A percentile compares a stretch with the other conserved stretches of the same genome.
These are phyloP conservation scores for Inonotus hispidus DNA, from an alignment of 1,284 basidiomycete genomes.

Conservation along the genomic window DNA sequence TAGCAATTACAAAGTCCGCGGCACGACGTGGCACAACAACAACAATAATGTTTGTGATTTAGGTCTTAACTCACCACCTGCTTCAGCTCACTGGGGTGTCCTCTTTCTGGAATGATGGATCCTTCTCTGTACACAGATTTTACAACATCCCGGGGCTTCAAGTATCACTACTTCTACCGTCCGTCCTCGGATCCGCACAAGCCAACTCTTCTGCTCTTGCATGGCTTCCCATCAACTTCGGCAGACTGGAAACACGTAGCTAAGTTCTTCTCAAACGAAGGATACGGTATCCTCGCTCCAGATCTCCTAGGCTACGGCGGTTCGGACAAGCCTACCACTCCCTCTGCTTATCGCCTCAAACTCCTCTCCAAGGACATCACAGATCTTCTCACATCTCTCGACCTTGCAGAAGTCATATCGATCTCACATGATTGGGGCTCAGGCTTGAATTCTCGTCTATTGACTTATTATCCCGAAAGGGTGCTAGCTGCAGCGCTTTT, in stretches of 20 bases:
- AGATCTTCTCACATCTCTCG: constrained; percentile 25
- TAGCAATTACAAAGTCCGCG: no score
- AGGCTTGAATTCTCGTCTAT: constrained; percentile 13
- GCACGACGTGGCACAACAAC: no score
- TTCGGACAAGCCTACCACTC: constrained; percentile 28
- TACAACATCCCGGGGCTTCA: constrained; percentile 19
- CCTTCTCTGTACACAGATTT: constrained; percentile 16
- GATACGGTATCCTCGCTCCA: constrained; percentile 48
- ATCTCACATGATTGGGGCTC: constrained; percentile 25
- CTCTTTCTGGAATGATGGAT: constrained; percentile 15
- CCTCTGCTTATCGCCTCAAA: constrained; percentile 19
- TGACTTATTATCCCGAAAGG: constrained; percentile 18
- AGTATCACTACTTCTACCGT: constrained; percentile 20
- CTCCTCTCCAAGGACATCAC: constrained; percentile 23
- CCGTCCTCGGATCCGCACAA: constrained; percentile 9
- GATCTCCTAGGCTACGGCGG: constrained; percentile 48
- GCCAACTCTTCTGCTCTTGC: constrained; percentile 26
- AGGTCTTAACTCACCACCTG: not conserved
- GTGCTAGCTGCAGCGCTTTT: constrained; percentile 23
- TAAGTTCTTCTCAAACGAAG: constrained; percentile 27
- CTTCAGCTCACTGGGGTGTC: not conserved
- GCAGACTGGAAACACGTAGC: constrained; percentile 28
- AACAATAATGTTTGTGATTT: not conserved
- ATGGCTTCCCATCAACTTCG: constrained; percentile 27
- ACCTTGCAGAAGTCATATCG: constrained; percentile 20